These are phyloP conservation scores for Tulasnella sp. DNA, from an alignment of 768 basidiomycete species.

Conservation along the genomic window DNA sequence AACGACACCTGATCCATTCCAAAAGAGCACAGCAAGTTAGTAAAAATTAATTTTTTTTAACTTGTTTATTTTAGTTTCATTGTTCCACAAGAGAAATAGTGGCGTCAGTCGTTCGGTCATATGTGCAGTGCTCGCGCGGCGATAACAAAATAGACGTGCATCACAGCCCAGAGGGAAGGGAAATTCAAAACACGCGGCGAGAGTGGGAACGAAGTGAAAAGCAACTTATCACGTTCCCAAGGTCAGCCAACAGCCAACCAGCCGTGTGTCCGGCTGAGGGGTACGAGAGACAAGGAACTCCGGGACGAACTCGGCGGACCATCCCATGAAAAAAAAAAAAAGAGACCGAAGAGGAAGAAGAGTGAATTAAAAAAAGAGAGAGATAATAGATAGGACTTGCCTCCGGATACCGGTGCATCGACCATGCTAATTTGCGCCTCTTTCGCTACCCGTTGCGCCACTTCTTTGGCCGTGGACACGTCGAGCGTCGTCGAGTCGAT, in stretches of 20 bases:
- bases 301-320: not conserved
- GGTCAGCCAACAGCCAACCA: not conserved
- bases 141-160: not conserved
- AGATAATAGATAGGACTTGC: conserved; percentile 42
- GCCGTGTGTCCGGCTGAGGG: not conserved
- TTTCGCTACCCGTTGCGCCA: conserved; percentile 51
- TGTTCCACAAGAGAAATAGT: not conserved
- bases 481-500: conserved; percentile 93
- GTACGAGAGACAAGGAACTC: not conserved
- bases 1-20: conserved; percentile 54
- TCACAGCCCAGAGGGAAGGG: not conserved
- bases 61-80: no score
- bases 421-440: conserved; percentile 66
- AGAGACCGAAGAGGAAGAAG: not conserved
- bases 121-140: not conserved
- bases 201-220: conserved; percentile 17
- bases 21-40: not conserved
- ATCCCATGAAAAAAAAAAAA: not conserved
- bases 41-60: no score
- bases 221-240: not conserved
- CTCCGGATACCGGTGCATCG: conserved; percentile 93
- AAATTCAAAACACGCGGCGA: not conserved
- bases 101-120: not conserved
- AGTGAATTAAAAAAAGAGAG: conserved; percentile 16
- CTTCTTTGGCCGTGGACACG: conserved; percentile 62